Evolutionary conservation across 1,139 yeast genomes (phyloP).

Genomic region (Candida buenavistaensis): DNA sequence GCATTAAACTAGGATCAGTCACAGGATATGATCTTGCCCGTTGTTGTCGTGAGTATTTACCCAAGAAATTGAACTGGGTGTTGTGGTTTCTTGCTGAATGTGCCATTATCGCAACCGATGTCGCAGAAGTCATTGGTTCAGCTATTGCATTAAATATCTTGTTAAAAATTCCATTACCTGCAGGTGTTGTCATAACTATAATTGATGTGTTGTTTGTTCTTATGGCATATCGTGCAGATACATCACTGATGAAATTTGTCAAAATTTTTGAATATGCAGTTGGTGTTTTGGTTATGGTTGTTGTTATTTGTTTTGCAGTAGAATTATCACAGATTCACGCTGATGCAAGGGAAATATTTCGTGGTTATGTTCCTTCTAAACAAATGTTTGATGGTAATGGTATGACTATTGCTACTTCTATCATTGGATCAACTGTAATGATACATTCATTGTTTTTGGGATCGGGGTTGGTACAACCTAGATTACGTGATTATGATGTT

Average conservation of each 20-base stretch:
- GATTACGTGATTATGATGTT: slow-evolving; percentile 64
- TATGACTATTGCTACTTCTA: slow-evolving; percentile 71
- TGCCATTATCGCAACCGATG: slow-evolving; percentile 82
- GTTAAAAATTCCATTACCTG: slow-evolving; percentile 68
- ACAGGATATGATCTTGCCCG: slow-evolving; percentile 79
- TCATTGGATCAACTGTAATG: slow-evolving; percentile 83
- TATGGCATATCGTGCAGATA: slow-evolving; percentile 72
- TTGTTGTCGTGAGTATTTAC: slow-evolving; percentile 63
- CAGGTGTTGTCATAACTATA: slow-evolving; percentile 73
- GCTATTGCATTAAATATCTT: slow-evolving; percentile 79
- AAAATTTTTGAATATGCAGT: slow-evolving; percentile 67
- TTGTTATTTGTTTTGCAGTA: slow-evolving; percentile 70
- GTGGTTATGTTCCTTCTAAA: slow-evolving; percentile 71
- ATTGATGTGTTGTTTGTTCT: slow-evolving; percentile 72
- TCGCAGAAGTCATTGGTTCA: slow-evolving; percentile 87
- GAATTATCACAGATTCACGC: slow-evolving; percentile 59
- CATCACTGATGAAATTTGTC: slow-evolving; percentile 61
- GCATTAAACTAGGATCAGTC: slow-evolving; percentile 76
- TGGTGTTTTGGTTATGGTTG: slow-evolving; percentile 64
- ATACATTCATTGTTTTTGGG: slow-evolving; percentile 78
- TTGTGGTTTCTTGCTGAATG: slow-evolving; percentile 73
- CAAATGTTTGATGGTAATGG: slow-evolving; percentile 65
- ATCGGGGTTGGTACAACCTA: slow-evolving; percentile 75
- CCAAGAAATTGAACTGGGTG: slow-evolving; percentile 54
- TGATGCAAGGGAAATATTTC: slow-evolving; percentile 50